These are phyloP conservation scores for Quaeritorhiza haematococci DNA, from an alignment of 371 early-diverging fungal genomes.

Conservation along the genomic window DNA sequence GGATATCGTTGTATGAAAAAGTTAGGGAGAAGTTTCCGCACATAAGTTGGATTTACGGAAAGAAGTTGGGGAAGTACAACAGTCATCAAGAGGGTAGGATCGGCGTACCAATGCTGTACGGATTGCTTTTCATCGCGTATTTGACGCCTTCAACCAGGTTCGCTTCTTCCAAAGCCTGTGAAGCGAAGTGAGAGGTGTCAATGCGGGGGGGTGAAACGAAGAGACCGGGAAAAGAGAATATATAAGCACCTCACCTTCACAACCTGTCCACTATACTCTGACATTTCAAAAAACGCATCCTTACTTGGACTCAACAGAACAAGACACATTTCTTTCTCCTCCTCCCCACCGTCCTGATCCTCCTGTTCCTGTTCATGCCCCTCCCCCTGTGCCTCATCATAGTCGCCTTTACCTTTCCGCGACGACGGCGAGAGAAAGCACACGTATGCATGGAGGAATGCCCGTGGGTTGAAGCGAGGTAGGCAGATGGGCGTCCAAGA, in stretches of 20 bases:
- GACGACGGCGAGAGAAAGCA: conserved; percentile 67
- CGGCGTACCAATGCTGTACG: conserved; percentile 13
- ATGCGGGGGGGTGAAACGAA: neutral
- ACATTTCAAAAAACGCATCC: conserved; percentile 77
- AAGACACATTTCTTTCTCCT: conserved; percentile 52
- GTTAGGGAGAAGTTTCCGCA: no score
- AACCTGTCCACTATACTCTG: conserved; percentile 61
- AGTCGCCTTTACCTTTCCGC: neutral
- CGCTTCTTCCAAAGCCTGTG: conserved; percentile 13
- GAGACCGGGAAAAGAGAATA: neutral
- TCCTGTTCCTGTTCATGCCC: neutral
- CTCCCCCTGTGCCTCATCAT: neutral
- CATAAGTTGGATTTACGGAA: no score
- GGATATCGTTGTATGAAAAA: no score
- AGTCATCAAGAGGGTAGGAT: neutral
- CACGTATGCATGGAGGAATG: conserved; percentile 85
- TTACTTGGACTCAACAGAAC: conserved; percentile 74
- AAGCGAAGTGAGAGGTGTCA: neutral
- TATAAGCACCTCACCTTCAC: conserved; percentile 45
- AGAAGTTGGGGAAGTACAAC: no score
- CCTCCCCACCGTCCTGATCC: neutral
- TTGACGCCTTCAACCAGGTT: conserved; percentile 21
- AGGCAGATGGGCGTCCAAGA: conserved; percentile 94
- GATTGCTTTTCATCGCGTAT: conserved; percentile 17
- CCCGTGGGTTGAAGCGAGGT: conserved; percentile 82